Base-by-base conservation (phyloP, 306 rosid species). In the Pterocarpus santalinus region DNA sequence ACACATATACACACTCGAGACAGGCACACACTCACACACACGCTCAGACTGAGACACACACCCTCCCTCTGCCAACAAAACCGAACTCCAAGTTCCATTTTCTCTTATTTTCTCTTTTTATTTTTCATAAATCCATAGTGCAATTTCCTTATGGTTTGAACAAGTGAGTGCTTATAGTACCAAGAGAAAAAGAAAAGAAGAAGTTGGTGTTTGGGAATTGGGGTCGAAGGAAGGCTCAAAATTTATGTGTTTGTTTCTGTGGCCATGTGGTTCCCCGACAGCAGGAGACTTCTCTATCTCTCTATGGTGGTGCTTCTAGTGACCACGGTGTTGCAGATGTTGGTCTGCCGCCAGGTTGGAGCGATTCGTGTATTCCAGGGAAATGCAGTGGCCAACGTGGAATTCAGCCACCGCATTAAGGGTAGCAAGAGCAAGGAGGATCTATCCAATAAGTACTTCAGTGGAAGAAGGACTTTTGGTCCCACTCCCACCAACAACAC, bases 361-460 rank as follows among this genome's bases (percentile, higher is more conserved):
- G 91, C 97, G 5, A 82, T 85, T 83, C 90, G 90, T 82, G 63
- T 73, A 28, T 68, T 85, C 44, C 91, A n/a, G 2, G 87, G 47
- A 68, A 77, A 85, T 67, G 65, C 69, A 22, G 72, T 5, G 74
- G 43, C 77, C 10, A 69, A 78, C 10, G 77, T 60, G 51, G 61
- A 64, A 72, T 78, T 67, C 72, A 78, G 70, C 78, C 57, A 64
- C 2, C 75, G 39, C 73, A 53, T 55, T 44, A 15, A 65, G 58
- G 82, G 65, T 35, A 56, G 35, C 65, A 73, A 61, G 55, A 75
- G 47, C 62, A 82, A 57, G 76, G 83, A 86, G 43, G 94, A 88
- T 82, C 91, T 92, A 16, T 75, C 87, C 57, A 72, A 60, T 16
- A 91, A 88, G 85, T 89, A 89, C 85, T 90, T 91, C 79, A 33